These are phyloP conservation scores for Detonula confervacea DNA, from an alignment of 352 stramenopile genomes.

Conservation along the genomic window DNA sequence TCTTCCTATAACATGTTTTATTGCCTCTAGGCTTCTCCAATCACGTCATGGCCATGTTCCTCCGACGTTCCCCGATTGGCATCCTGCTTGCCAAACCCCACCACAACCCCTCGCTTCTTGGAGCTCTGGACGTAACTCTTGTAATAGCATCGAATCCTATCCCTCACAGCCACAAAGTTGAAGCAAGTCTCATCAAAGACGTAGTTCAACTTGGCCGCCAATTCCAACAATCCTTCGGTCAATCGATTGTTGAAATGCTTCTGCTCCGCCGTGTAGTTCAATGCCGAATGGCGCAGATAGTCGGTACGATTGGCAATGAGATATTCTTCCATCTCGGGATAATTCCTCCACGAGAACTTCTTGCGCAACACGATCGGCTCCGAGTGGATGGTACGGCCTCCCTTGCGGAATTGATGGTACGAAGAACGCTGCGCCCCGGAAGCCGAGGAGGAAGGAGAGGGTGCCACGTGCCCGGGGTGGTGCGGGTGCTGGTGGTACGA, in stretches of 20 bases:
- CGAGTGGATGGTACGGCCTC: slow-evolving; percentile 44
- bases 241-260: slow-evolving; percentile 86
- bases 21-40: slow-evolving; percentile 13
- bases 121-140: slow-evolving; percentile 85
- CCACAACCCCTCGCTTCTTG: slow-evolving; percentile 81
- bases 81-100: slow-evolving; percentile 57
- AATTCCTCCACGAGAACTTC: slow-evolving; percentile 86
- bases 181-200: slow-evolving; percentile 84
- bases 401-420: slow-evolving; percentile 57
- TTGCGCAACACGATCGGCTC: slow-evolving; percentile 73
- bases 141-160: slow-evolving; percentile 85
- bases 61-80: neutral
- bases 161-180: slow-evolving; percentile 82
- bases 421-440: neutral
- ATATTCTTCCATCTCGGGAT: slow-evolving; percentile 84
- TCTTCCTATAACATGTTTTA: neutral
- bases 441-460: neutral
- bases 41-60: neutral
- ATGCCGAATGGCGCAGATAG: slow-evolving; percentile 80
- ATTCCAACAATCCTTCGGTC: slow-evolving; percentile 78
- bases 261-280: slow-evolving; percentile 86
- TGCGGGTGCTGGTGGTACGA: neutral
- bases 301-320: slow-evolving; percentile 83
- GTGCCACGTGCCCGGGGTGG: neutral
- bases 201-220: slow-evolving; percentile 82